Evolutionary conservation across 2,329 filamentous ascomycete species (phyloP), one percentile per base, ranked within the genome.

Genomic region (Diaporthe caulivora): DNA sequence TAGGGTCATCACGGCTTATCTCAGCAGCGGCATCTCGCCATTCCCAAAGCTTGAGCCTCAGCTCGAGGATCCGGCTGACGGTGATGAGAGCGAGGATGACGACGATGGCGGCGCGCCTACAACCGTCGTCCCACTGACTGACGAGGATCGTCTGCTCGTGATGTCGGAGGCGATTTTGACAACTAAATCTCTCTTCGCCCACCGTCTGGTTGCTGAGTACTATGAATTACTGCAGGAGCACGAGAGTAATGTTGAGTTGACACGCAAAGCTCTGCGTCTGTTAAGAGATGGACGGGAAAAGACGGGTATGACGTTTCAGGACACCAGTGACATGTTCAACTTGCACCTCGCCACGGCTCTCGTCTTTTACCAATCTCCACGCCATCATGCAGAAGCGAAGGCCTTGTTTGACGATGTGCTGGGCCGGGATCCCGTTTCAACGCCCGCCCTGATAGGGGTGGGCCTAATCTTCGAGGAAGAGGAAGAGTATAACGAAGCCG

Each of bases 381-480:
- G 94, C 75, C 92, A 98, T 79, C 97, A 99, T 78, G 88, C 92
- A 24, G 96, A 98, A 83, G 95, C 97, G 2, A 96, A 94, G 80
- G 83, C 83, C n/a, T 87, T 98, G 0, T 98, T 99, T 77, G 92
- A 98, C 77, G 89, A 89, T 40, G 93, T 98, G 7, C 87, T 99
- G 0, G 86, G 90, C 62, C 90, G 93, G 34, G 95, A 97, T 72
- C 88, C 92, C 2, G 90, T 90, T 3, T 95, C 93, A 0, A 97
- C 95, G 0, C 85, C 91, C 40, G 95, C 95, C 2, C 86, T 99
- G 75, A 94, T 98, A 58, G 97, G 97, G 0, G 91, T 98, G 44
- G 97, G 97, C 1, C 84, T 98, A 31, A 96, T 99, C 53, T 92
- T 95, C 60, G 95, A 98, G 82, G 97, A 98, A 78, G 95, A 98